These are phyloP conservation scores for Cercophora samala DNA, from an alignment of 495 filamentous ascomycete species.

Conservation along the genomic window DNA sequence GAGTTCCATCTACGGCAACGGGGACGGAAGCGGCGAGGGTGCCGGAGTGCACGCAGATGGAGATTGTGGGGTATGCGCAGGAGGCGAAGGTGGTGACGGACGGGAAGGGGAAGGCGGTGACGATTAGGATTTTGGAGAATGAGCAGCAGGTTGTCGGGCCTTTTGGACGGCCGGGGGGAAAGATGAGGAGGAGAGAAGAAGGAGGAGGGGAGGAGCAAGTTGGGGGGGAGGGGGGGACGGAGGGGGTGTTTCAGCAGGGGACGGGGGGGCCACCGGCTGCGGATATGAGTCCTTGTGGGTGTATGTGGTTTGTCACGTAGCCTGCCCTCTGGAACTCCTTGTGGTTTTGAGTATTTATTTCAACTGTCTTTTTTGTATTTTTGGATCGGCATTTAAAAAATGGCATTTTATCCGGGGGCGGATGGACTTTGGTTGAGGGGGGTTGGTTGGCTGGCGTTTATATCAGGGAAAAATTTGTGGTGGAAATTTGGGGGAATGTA, in stretches of 20 bases:
- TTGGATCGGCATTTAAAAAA: too few species aligned
- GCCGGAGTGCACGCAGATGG: conserved; percentile 64
- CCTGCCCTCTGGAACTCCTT: too few species aligned
- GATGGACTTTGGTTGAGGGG: background rate
- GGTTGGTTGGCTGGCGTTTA: too few species aligned
- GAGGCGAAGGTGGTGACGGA: conserved; percentile 41
- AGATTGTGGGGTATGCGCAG: conserved; percentile 47
- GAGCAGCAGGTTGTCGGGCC: conserved; percentile 6
- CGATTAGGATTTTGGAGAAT: conserved; percentile 58
- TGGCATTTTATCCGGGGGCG: too few species aligned
- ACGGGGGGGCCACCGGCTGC: background rate
- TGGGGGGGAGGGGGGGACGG: background rate
- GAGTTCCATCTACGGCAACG: conserved; percentile 34
- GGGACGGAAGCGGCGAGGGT: conserved; percentile 27
- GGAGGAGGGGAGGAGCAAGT: background rate
- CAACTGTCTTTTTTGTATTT: too few species aligned
- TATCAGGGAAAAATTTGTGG: too few species aligned
- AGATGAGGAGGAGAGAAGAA: background rate
- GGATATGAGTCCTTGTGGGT: conserved; percentile 30
- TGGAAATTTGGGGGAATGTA: too few species aligned
- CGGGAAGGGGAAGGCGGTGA: conserved; percentile 42
- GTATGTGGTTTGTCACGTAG: conserved; percentile 32
- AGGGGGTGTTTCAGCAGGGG: background rate
- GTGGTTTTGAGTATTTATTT: too few species aligned
- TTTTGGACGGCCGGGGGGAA: background rate